These are phyloP conservation scores for Hyphodiscus hymeniophilus DNA, from an alignment of 495 filamentous ascomycete genomes.

Conservation along the genomic window DNA sequence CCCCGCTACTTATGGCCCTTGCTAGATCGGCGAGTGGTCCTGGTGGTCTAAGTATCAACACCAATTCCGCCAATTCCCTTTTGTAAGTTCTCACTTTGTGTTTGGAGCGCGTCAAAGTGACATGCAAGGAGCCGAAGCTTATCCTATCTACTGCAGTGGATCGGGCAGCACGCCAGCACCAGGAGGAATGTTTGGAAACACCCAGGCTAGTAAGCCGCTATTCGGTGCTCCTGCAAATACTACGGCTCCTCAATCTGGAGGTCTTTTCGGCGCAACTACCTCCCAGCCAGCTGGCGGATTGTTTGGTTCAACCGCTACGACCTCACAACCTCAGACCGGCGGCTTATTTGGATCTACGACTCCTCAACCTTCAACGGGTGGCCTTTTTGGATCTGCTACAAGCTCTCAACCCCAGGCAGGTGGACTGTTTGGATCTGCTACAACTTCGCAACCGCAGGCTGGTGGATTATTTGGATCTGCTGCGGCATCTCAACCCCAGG, in stretches of 20 bases:
- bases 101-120: background rate
- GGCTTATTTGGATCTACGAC: constrained; percentile 30
- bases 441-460: constrained; percentile 28
- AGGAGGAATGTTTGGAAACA: constrained; percentile 35
- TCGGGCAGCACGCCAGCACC: constrained; percentile 20
- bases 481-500: constrained; percentile 24
- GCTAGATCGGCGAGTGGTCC: constrained; percentile 57
- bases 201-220: constrained; percentile 26
- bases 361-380: constrained; percentile 23
- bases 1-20: constrained; percentile 42
- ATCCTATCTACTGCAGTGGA: constrained; percentile 16
- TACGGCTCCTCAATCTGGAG: constrained; percentile 16
- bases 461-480: constrained; percentile 30
- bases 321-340: constrained; percentile 27
- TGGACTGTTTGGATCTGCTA: constrained; percentile 31
- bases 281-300: constrained; percentile 6
- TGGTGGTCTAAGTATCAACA: constrained; percentile 68
- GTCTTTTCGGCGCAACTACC: constrained; percentile 21
- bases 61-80: constrained; percentile 61
- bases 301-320: constrained; percentile 26
- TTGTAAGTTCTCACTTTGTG: constrained; percentile 42
- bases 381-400: constrained; percentile 33
- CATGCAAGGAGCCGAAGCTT: background rate
- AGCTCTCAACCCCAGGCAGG: constrained; percentile 28
- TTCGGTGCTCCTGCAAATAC: constrained; percentile 28